Percentiles rank a stretch among this genome's conserved stretches.
These are phyloP conservation scores for Babesia ovata DNA, from an alignment of 169 alveolate genomes.

Conservation along the genomic window DNA sequence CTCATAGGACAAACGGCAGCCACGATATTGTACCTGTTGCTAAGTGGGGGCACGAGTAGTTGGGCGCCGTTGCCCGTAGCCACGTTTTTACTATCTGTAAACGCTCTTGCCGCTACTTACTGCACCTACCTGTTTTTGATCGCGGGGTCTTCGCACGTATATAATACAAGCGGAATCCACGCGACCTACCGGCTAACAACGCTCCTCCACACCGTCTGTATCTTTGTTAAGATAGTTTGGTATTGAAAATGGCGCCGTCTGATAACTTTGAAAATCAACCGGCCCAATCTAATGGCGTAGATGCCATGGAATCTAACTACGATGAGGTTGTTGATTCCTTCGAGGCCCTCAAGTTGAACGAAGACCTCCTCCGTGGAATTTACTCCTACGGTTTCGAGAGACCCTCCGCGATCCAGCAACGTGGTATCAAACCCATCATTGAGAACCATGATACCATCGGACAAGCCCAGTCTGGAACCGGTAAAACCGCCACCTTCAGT, in stretches of 20 bases:
- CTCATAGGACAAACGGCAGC: too few species aligned
- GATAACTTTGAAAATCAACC: conserved; percentile 38
- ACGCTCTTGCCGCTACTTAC: conserved; percentile 1
- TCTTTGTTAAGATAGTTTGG: neutral
- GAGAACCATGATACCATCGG: conserved; percentile 98
- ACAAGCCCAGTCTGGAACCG: conserved; percentile 99
- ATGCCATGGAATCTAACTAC: conserved; percentile 89
- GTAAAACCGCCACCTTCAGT: conserved; percentile 98
- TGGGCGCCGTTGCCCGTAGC: conserved; percentile 22
- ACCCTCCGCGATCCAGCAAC: conserved; percentile 98
- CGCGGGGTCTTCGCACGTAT: conserved; percentile 20
- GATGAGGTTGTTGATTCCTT: conserved; percentile 94
- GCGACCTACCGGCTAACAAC: neutral
- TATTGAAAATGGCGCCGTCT: conserved; percentile 56
- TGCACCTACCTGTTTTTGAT: neutral
- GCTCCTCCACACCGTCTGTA: conserved; percentile 3
- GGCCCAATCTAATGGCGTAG: conserved; percentile 47
- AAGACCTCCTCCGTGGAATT: conserved; percentile 94
- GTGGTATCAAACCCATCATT: conserved; percentile 98
- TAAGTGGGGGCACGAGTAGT: conserved; percentile 43
- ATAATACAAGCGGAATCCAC: conserved; percentile 14
- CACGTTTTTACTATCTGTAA: conserved; percentile 15
- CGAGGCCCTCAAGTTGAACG: conserved; percentile 93
- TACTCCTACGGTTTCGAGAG: conserved; percentile 98
- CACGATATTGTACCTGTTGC: neutral